phyloP scores from a whole-genome alignment of 352 stramenopile species.

The Globisporangium rhizosaccharum region DNA sequence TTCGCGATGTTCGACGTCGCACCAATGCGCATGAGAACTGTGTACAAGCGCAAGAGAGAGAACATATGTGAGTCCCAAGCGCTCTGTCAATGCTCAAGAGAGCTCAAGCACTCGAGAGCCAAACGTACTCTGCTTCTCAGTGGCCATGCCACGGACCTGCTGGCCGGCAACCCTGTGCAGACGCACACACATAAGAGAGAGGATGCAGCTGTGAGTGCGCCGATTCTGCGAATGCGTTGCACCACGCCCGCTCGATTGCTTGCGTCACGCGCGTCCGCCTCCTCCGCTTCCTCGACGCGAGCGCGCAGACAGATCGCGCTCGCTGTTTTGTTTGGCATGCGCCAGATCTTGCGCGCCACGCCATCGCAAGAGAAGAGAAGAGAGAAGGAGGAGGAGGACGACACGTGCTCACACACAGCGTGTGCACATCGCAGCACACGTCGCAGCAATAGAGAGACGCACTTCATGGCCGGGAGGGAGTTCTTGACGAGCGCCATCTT shows the following conservation, averaged over 20 bases:
- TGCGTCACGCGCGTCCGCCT: background rate
- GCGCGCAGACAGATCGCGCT: too few species aligned
- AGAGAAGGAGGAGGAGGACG: background rate
- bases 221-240: background rate
- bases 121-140: slow-evolving; percentile 95
- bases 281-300: too few species aligned
- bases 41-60: background rate
- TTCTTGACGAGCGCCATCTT: slow-evolving; percentile 56
- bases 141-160: slow-evolving; percentile 94
- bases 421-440: background rate
- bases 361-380: background rate
- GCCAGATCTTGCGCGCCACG: too few species aligned
- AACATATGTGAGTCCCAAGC: background rate
- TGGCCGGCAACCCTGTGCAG: slow-evolving; percentile 49
- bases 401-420: background rate
- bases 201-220: background rate
- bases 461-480: slow-evolving; percentile 47
- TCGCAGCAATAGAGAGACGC: slow-evolving; percentile 12
- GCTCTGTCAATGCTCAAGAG: background rate
- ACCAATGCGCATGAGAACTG: slow-evolving; percentile 94
- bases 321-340: too few species aligned
- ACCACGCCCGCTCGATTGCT: background rate
- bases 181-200: slow-evolving; percentile 7
- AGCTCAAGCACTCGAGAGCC: background rate
- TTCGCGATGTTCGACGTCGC: slow-evolving; percentile 99